Conservation (phyloP, 352 stramenopile genomes). For the Phytophthora nicotianae region DNA sequence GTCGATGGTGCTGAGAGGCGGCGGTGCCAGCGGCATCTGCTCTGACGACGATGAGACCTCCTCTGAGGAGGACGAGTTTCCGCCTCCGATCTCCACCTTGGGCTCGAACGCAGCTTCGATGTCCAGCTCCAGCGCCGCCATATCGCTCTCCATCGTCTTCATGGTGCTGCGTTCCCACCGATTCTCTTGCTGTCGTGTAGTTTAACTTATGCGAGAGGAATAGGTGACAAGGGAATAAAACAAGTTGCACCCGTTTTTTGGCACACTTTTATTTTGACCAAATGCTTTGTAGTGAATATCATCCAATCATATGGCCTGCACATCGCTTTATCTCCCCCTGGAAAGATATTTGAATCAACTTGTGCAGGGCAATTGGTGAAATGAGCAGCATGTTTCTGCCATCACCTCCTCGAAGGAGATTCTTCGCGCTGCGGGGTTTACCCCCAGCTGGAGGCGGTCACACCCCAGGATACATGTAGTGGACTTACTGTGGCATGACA, state of each 20-base stretch:
- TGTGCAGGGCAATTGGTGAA: constrained; percentile 16
- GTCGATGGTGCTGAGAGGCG: constrained; percentile 28
- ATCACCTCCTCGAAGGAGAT: constrained; percentile 21
- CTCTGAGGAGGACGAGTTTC: constrained; percentile 28
- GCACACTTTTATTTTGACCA: not conserved
- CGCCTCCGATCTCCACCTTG: constrained; percentile 28
- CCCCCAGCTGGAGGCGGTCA: constrained; percentile 8
- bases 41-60: constrained; percentile 32
- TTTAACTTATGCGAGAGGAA: constrained; percentile 16
- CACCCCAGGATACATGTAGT: too few species aligned
- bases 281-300: not conserved
- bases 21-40: constrained; percentile 20
- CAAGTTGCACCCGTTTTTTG: not conserved
- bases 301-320: not conserved
- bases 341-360: constrained; percentile 12
- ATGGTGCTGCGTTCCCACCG: constrained; percentile 10
- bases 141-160: constrained; percentile 38
- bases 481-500: too few species aligned
- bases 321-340: constrained; percentile 13
- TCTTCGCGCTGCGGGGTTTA: constrained; percentile 17
- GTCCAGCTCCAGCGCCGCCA: constrained; percentile 37
- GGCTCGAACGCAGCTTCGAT: constrained; percentile 27
- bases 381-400: constrained; percentile 16
- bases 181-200: constrained; percentile 3
- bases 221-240: constrained; percentile 1